Base-by-base conservation (phyloP, 805 yeast species). In the Yarrowia deformans region DNA sequence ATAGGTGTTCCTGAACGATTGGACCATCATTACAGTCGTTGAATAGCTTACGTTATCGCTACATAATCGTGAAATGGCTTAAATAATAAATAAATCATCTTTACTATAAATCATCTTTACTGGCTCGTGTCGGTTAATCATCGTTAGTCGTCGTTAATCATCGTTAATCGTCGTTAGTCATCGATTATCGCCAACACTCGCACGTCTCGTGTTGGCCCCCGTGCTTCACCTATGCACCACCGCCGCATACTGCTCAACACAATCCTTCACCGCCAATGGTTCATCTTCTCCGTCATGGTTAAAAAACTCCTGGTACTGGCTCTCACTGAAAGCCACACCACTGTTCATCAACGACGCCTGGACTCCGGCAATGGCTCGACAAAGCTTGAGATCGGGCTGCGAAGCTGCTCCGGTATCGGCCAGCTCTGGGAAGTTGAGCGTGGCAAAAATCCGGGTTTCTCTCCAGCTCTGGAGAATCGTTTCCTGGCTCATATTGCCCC, bases 201-300 rank as follows among this genome's bases (percentile, higher is more conserved):
- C 39, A 35, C 39, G 7, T 2, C 29, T 23, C 29, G 29, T 4
- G 29, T 23, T 23, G 29, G 29, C 29, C 4, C 29, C 29, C 4
- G 29, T 23, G 3, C 29, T 23, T 23, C 29, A 23, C 29, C 29
- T 56, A 39, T 56, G 63, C n/a, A 56, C 63, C 37, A 56, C 42
- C 19, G 63, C 16, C 10, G 63, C 63, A 18, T 56, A 56, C 48
- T 56, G 63, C 48, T 56, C 63, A 4, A 56, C 63, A 10, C 63
- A 40, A 7, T 56, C 63, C 39, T 42, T 42, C 29, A 56, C 63
- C 10, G 63, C 37, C 16, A 35, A 14, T 10, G 63, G 48, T 3
- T 56, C 63, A 37, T 56, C 63, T 29, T 56, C 63, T 1, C 63
- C 63, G 12, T 56, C 63, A 34, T 56, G 63, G 48, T 42, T 56